Evolutionary conservation across 768 basidiomycete genomes (phyloP), one percentile per base, ranked within the genome.

Genomic region (Rhizopogon vulgaris): DNA sequence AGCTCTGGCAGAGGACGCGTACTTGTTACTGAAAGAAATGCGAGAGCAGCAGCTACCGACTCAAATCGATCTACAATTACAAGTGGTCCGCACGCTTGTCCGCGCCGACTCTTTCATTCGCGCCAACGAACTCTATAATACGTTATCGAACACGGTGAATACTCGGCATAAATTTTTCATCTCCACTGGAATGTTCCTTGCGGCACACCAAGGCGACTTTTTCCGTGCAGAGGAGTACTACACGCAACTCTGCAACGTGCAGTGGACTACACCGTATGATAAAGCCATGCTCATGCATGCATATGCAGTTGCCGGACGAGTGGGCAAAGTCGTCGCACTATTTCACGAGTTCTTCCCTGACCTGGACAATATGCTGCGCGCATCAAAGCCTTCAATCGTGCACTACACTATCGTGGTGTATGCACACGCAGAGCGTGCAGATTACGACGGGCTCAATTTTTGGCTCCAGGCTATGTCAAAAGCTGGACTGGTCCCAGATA

Each of bases 321-420:
- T 66, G 1, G 61, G 71, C 17, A 65, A 67, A 36, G 77, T 78
- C 22, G 65, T 74, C 8, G 64, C 69, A 39, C 62, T 80, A 27
- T 91, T 90, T 65, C 60, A 79, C 54, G 55, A 75, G 38, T 76
- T 78, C 55, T 89, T 82, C 57, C 78, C 80, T 2, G 60, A 60
- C n/a, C 36, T 58, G 0, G 52, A 64, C 22, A 71, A 72, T 11
- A 40, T 58, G 17, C 55, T 56, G 41, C 62, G 65, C 24, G 57
- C 48, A 2, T 69, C 69, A 34, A 61, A 63, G 4, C 84, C 84
- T 25, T 67, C 64, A 28, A 58, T 77, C 14, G 47, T 68, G 39
- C 82, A 86, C 55, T 89, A 78, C 60, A 74, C 77, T 14, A 69
- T 75, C 38, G 69, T 87, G 58, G 70, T 89, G 15, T 72, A 74